Conservation (phyloP, 2,329 filamentous ascomycete species). For the Colletotrichum musicola region DNA sequence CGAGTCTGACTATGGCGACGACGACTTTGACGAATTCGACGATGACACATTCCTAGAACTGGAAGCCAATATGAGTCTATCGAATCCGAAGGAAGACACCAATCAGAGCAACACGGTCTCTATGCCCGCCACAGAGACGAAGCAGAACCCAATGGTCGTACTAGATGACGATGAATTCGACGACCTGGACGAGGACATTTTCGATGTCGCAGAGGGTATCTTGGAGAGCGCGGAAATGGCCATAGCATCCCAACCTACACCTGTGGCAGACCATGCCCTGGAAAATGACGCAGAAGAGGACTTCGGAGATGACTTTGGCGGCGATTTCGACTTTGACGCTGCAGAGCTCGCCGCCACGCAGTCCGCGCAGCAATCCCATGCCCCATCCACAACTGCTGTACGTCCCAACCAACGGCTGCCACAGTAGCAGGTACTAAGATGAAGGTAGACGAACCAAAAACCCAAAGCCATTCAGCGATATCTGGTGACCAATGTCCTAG, state of each 20-base stretch:
- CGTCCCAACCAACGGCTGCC: constrained; percentile 46
- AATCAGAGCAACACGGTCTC: constrained; percentile 5
- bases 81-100: constrained; percentile 40
- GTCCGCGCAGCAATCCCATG: constrained; percentile 56
- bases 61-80: constrained; percentile 57
- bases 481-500: constrained; percentile 79
- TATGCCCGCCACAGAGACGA: not conserved
- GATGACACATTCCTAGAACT: constrained; percentile 70
- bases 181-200: constrained; percentile 73
- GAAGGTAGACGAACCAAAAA: constrained; percentile 74
- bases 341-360: constrained; percentile 81
- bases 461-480: constrained; percentile 87
- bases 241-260: constrained; percentile 25
- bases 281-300: constrained; percentile 72
- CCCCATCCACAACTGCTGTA: constrained; percentile 50
- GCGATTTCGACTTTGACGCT: constrained; percentile 84
- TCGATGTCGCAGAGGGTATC: constrained; percentile 61
- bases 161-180: constrained; percentile 72
- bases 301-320: constrained; percentile 78
- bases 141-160: constrained; percentile 19
- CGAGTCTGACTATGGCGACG: constrained; percentile 66
- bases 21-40: constrained; percentile 69
- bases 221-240: constrained; percentile 41
- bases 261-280: constrained; percentile 35
- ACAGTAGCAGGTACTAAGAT: constrained; percentile 69